These are phyloP conservation scores for Pseudonitzschia multiseries DNA, from an alignment of 108 stramenopile species.

Conservation along the genomic window DNA sequence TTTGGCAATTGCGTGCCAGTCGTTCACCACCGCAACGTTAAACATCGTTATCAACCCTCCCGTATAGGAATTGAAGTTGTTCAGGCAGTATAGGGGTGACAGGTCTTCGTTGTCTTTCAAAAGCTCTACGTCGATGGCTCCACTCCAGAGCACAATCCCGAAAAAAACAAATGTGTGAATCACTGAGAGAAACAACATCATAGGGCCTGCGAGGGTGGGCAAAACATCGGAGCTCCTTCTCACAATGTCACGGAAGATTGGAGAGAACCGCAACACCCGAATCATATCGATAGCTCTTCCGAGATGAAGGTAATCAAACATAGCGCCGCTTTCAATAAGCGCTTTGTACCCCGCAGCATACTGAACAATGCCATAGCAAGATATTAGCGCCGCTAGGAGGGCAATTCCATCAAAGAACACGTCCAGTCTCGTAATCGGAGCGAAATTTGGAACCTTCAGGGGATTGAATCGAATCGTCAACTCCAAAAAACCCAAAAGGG, in stretches of 20 bases:
- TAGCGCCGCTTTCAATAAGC: background rate
- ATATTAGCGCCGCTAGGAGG: slow-evolving; percentile 41
- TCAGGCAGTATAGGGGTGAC: slow-evolving; percentile 55
- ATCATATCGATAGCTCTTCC: slow-evolving; percentile 63
- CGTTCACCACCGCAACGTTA: slow-evolving; percentile 59
- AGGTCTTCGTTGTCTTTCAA: slow-evolving; percentile 22
- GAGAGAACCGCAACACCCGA: slow-evolving; percentile 55
- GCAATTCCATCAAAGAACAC: slow-evolving; percentile 55
- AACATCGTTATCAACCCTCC: slow-evolving; percentile 63
- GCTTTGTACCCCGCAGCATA: background rate
- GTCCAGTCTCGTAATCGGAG: slow-evolving; percentile 48
- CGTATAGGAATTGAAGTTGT: slow-evolving; percentile 64
- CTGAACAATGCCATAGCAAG: slow-evolving; percentile 35
- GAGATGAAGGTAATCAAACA: slow-evolving; percentile 38
- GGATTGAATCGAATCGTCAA: slow-evolving; percentile 46
- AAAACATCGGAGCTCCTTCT: slow-evolving; percentile 53
- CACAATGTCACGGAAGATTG: slow-evolving; percentile 54
- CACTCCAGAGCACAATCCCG: slow-evolving; percentile 62
- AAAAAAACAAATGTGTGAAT: slow-evolving; percentile 50
- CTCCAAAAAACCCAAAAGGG: slow-evolving; percentile 51
- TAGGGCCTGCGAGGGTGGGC: slow-evolving; percentile 48
- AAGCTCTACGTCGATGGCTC: slow-evolving; percentile 37
- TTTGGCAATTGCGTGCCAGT: slow-evolving; percentile 63
- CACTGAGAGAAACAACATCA: slow-evolving; percentile 42
- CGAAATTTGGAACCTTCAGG: slow-evolving; percentile 31